Base-by-base conservation (phyloP, 2,329 filamentous ascomycete species). In the Spiromastix sp. region DNA sequence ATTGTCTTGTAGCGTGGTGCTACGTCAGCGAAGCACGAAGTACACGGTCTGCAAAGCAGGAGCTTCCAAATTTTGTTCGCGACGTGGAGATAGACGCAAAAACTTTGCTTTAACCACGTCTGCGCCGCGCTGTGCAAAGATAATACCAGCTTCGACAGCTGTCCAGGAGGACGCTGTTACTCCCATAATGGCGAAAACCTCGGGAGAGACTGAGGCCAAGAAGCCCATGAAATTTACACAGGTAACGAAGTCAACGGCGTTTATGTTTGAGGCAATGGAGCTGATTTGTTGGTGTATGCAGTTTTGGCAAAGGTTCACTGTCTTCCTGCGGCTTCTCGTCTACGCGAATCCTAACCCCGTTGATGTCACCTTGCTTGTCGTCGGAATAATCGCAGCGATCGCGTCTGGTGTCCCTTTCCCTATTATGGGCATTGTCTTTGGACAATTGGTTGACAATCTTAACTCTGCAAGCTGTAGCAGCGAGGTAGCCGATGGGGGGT, bases 371-470 rank as follows among this genome's bases (percentile, higher is more conserved):
- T 38, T 48, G 22, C 34, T 48, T 17, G 19, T 47, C 5, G 33
- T 41, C 10, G 54, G 50, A 10, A 16, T 48, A 9, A 15, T 55
- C 7, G 45, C 44, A 18, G 51, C 54, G 8, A 45, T 51, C 29
- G 50, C 49, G 9, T 45, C 52, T 10, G 52, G 53, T 3, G 45
- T 56, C 16, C 52, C 52, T 3, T 53, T 53, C 27, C 52, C 52
- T 20, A 36, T 56, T n/a, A 42, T 55, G 37, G 51, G 42, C 1
- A 48, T 56, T 12, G 33, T 56, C 3, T 55, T 56, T 32, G 52
- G 52, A 29, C 44, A 55, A 41, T 42, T 56, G 6, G 44, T 56
- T 8, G 47, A 56, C 40, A 44, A 52, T 9, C 36, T 56, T 24
- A 55, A 55, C 37, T 44, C 45, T 13, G 40, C 45, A 12, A 47